A percentile compares a stretch with the other conserved stretches of the same genome.
These are phyloP conservation scores for Singerocomus inundabilis DNA, from an alignment of 1,284 basidiomycete species.

Conservation along the genomic window DNA sequence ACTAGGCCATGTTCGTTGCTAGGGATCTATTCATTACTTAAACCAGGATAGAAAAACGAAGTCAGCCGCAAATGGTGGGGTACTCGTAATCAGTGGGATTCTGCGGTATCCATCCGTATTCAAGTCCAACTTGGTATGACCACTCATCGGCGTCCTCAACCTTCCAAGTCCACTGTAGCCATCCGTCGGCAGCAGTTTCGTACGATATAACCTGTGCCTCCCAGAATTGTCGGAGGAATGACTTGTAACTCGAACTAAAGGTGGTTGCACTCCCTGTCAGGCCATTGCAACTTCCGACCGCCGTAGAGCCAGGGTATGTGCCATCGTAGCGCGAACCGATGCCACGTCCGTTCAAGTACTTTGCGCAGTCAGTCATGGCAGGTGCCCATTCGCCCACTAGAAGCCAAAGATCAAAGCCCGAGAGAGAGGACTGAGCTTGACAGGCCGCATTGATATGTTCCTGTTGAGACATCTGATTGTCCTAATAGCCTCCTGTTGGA, in stretches of 20 bases:
- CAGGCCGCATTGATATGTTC: conserved; percentile 73
- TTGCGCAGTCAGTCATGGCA: conserved; percentile 84
- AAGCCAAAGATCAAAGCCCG: conserved; percentile 64
- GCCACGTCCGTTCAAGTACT: conserved; percentile 69
- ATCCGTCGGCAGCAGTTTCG: conserved; percentile 58
- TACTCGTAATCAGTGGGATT: conserved; percentile 51
- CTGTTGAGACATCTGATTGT: conserved; percentile 48
- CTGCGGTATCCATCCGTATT: conserved; percentile 81
- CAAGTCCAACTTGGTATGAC: conserved; percentile 75
- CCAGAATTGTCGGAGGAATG: conserved; percentile 79
- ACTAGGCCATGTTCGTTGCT: neutral
- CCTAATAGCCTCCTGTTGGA: conserved; percentile 35
- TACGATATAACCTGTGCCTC: conserved; percentile 78
- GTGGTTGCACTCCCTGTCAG: conserved; percentile 68
- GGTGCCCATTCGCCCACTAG: conserved; percentile 87
- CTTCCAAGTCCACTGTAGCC: conserved; percentile 76
- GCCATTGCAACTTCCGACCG: conserved; percentile 71
- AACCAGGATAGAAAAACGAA: too few relatives aligned
- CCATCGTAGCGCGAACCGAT: conserved; percentile 82
- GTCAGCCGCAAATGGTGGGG: conserved; percentile 51
- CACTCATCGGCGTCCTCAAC: conserved; percentile 72
- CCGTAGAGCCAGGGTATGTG: conserved; percentile 60
- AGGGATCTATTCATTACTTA: too few relatives aligned
- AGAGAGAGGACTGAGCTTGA: conserved; percentile 43
- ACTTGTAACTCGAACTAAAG: conserved; percentile 82